phyloP scores from a whole-genome alignment of 75 land plant species.

The Pinus taeda region DNA sequence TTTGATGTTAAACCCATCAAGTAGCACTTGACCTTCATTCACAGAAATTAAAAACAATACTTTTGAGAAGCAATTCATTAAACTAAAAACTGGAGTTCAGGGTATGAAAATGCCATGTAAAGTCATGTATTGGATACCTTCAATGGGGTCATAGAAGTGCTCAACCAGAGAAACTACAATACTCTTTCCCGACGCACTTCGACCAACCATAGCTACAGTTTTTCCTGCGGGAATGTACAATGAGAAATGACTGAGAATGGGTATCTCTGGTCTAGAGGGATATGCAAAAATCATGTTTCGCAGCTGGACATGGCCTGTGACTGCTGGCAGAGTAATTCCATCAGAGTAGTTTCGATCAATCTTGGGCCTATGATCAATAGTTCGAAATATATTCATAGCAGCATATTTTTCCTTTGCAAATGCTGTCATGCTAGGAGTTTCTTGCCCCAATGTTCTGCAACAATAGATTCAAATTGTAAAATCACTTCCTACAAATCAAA shows the following conservation, averaged over 20 bases:
- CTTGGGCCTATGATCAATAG: conserved; percentile 69
- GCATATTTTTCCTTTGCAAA: conserved; percentile 84
- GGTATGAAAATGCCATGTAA: not conserved
- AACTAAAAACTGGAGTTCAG: too few relatives aligned
- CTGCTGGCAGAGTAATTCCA: conserved; percentile 56
- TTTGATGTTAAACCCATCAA: conserved; percentile 78
- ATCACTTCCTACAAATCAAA: not conserved
- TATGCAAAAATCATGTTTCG: conserved; percentile 69
- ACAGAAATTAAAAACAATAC: not conserved
- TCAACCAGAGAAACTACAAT: conserved; percentile 88
- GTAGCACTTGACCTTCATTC: conserved; percentile 31
- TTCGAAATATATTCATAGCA: conserved; percentile 66
- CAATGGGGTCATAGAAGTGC: conserved; percentile 78
- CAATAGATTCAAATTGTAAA: not conserved
- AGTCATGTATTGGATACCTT: conserved; percentile 32
- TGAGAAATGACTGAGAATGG: conserved; percentile 53
- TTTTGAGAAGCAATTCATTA: too few relatives aligned
- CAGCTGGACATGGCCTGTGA: conserved; percentile 77
- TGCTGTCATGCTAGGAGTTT: conserved; percentile 74
- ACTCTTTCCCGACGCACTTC: conserved; percentile 94
- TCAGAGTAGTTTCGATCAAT: conserved; percentile 44
- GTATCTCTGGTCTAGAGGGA: conserved; percentile 80
- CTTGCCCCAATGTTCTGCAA: conserved; percentile 78
- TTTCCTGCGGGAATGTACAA: conserved; percentile 74
- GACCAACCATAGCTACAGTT: conserved; percentile 86